Conservation (phyloP, 2,329 filamentous ascomycete genomes). For the Zymoseptoria crescenta region DNA sequence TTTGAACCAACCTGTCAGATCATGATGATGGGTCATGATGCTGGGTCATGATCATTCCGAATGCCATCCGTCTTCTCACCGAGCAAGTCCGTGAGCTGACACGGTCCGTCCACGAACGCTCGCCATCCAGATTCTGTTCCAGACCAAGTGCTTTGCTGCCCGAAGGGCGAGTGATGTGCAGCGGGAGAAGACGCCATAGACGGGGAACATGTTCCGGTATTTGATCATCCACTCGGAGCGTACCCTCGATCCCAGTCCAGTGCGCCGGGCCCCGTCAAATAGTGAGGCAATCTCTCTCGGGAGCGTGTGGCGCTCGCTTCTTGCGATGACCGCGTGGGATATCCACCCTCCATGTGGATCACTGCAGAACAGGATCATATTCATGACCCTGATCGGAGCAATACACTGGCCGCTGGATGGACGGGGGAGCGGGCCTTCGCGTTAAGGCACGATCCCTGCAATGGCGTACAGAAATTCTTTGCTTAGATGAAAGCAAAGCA, state of each 20-base stretch:
- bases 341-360: neutral
- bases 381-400: too few species aligned
- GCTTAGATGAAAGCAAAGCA: too few species aligned
- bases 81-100: constrained; percentile 2
- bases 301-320: neutral
- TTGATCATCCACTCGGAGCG: neutral
- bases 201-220: neutral
- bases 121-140: neutral
- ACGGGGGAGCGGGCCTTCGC: too few species aligned
- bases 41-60: too few species aligned
- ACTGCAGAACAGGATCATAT: too few species aligned
- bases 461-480: neutral
- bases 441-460: too few species aligned
- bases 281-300: neutral
- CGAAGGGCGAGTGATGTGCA: constrained; percentile 1
- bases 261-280: neutral
- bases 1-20: too few species aligned
- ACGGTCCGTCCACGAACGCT: neutral
- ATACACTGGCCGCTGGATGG: neutral
- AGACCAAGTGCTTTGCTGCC: neutral
- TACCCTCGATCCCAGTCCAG: neutral
- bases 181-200: constrained; percentile 2
- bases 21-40: too few species aligned
- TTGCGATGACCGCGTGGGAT: neutral
- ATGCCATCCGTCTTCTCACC: neutral